These are phyloP conservation scores for Tillandsia leiboldiana DNA, from an alignment of 176 grass and related monocot species.

Conservation along the genomic window DNA sequence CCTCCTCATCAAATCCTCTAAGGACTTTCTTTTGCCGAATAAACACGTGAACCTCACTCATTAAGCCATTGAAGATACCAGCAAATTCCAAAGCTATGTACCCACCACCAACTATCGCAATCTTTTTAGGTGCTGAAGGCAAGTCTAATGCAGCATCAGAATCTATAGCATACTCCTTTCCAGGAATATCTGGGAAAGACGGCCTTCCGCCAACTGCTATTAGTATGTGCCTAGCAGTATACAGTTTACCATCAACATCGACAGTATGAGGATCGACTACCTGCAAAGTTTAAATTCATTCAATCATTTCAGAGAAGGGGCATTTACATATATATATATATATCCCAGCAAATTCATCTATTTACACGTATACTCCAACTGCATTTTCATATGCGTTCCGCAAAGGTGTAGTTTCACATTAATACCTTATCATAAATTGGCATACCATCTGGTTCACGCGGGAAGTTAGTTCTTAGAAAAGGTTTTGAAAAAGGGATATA, in stretches of 20 bases:
- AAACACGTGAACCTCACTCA: conserved; percentile 75
- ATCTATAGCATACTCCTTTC: conserved; percentile 68
- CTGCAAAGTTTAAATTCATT: conserved; percentile 16
- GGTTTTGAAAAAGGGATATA: too few relatives aligned
- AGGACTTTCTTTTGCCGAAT: conserved; percentile 69
- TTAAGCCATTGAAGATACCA: conserved; percentile 73
- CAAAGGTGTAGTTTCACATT: too few relatives aligned
- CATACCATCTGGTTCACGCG: too few relatives aligned
- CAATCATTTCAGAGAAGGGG: too few relatives aligned
- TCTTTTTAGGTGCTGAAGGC: conserved; percentile 46
- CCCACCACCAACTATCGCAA: conserved; percentile 74
- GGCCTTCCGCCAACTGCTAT: conserved; percentile 58
- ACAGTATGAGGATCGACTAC: conserved; percentile 60
- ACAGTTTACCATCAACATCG: conserved; percentile 53
- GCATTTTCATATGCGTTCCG: too few relatives aligned
- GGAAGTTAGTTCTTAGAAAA: too few relatives aligned
- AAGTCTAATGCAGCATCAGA: conserved; percentile 60
- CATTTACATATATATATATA: too few relatives aligned
- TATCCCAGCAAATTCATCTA: too few relatives aligned
- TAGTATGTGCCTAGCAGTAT: conserved; percentile 61
- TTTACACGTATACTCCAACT: too few relatives aligned
- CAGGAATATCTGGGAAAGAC: conserved; percentile 49
- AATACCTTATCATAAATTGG: too few relatives aligned
- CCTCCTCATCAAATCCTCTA: conserved; percentile 84
- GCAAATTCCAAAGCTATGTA: conserved; percentile 81